These are phyloP conservation scores for Candida parachauliodes DNA, from an alignment of 805 yeast species.

Conservation along the genomic window DNA sequence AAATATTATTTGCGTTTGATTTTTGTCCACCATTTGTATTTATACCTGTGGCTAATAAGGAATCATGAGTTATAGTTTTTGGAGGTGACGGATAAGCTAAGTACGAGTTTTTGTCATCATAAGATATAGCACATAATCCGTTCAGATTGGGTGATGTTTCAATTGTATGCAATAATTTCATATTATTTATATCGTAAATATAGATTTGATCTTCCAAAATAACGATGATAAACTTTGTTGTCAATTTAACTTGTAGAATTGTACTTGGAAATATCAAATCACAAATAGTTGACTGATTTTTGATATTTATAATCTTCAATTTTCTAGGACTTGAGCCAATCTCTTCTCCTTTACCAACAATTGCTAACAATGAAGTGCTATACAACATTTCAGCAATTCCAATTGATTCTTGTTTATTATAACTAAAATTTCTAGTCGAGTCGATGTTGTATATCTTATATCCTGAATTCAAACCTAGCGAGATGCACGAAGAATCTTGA, in stretches of 20 bases:
- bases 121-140: constrained; percentile 62
- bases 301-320: constrained; percentile 78
- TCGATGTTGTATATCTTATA: constrained; percentile 82
- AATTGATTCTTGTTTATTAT: constrained; percentile 46
- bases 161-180: constrained; percentile 41
- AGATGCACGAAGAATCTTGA: constrained; percentile 82
- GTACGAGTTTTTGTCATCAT: constrained; percentile 41
- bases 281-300: constrained; percentile 48
- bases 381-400: constrained; percentile 87
- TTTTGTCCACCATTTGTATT: constrained; percentile 40
- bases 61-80: constrained; percentile 44
- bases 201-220: constrained; percentile 42
- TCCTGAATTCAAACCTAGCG: constrained; percentile 63
- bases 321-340: constrained; percentile 75
- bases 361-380: constrained; percentile 79
- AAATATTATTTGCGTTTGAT: constrained; percentile 37
- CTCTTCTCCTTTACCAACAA: constrained; percentile 75
- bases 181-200: constrained; percentile 38
- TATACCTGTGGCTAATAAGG: constrained; percentile 37
- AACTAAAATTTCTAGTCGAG: constrained; percentile 29
- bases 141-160: constrained; percentile 41
- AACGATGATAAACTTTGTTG: constrained; percentile 30
- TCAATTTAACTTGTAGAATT: constrained; percentile 36
- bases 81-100: constrained; percentile 80
- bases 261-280: constrained; percentile 42